Percentiles rank a stretch among this genome's conserved stretches.
Conservation (phyloP, 805 yeast species). For the Saccharomycopsis selenospora region DNA sequence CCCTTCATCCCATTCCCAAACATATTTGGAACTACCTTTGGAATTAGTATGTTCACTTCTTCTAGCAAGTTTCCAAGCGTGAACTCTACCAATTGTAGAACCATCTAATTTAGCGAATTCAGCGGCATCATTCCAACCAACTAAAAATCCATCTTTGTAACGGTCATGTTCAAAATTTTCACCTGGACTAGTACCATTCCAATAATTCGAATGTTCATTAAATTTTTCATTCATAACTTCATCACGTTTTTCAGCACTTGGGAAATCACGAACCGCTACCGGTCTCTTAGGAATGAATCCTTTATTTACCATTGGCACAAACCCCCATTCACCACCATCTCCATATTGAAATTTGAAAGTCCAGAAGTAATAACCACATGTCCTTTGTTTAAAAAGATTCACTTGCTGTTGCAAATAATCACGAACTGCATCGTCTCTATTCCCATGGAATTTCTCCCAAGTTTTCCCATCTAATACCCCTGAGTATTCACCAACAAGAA, state of each 20-base stretch:
- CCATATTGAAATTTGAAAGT: slow-evolving; percentile 81
- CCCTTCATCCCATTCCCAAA: slow-evolving; percentile 93
- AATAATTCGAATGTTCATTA: slow-evolving; percentile 51
- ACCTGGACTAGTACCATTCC: slow-evolving; percentile 53
- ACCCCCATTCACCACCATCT: slow-evolving; percentile 96
- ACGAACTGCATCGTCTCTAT: slow-evolving; percentile 49
- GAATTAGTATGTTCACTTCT: slow-evolving; percentile 48
- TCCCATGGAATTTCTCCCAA: slow-evolving; percentile 51
- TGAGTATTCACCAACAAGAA: slow-evolving; percentile 83
- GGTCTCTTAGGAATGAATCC: slow-evolving; percentile 45
- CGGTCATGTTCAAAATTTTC: slow-evolving; percentile 75
- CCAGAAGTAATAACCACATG: slow-evolving; percentile 86
- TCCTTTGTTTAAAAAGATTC: slow-evolving; percentile 41
- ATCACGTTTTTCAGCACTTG: slow-evolving; percentile 37
- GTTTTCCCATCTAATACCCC: slow-evolving; percentile 74
- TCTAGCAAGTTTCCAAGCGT: slow-evolving; percentile 63
- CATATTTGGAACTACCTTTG: slow-evolving; percentile 47
- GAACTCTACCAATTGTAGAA: slow-evolving; percentile 65
- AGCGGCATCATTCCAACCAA: slow-evolving; percentile 69
- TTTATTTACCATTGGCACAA: slow-evolving; percentile 61
- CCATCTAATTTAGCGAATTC: slow-evolving; percentile 63
- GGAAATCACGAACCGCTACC: slow-evolving; percentile 27
- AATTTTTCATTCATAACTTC: slow-evolving; percentile 33
- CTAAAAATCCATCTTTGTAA: slow-evolving; percentile 67
- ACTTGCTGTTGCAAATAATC: slow-evolving; percentile 56